Conservation (phyloP, 2,329 filamentous ascomycete species). For the Hypoxylon rubiginosum region DNA sequence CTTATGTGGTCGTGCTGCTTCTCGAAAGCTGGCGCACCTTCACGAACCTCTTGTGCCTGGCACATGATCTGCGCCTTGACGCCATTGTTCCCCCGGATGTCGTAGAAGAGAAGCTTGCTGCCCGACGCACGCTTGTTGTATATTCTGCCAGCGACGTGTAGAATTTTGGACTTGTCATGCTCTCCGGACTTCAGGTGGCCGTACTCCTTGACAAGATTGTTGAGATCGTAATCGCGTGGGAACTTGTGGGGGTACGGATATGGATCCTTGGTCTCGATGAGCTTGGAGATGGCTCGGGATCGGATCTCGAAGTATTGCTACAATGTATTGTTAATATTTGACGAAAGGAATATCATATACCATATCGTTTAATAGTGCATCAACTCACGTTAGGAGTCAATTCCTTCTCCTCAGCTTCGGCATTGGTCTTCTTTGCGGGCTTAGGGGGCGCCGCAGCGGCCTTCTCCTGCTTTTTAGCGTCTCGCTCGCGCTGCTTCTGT, state of each 20-base stretch:
- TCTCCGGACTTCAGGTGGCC: conserved; percentile 90
- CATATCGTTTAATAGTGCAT: neutral
- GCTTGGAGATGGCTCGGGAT: conserved; percentile 82
- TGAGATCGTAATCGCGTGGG: conserved; percentile 84
- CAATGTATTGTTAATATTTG: conserved; percentile 9
- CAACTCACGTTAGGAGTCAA: conserved; percentile 77
- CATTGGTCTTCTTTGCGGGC: conserved; percentile 68
- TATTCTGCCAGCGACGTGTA: conserved; percentile 86
- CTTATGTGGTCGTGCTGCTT: conserved; percentile 91
- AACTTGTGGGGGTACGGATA: conserved; percentile 95
- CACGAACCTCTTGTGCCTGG: conserved; percentile 82
- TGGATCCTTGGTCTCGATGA: conserved; percentile 78
- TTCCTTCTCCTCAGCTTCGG: conserved; percentile 75
- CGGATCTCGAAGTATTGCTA: conserved; percentile 92
- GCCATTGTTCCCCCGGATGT: conserved; percentile 73
- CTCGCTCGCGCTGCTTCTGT: conserved; percentile 89
- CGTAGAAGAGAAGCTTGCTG: conserved; percentile 91
- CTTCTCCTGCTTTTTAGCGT: conserved; percentile 90
- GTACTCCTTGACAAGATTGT: conserved; percentile 83
- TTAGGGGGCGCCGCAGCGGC: conserved; percentile 75
- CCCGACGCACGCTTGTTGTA: conserved; percentile 88
- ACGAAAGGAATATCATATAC: neutral
- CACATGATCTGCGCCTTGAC: conserved; percentile 91
- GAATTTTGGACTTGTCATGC: conserved; percentile 77
- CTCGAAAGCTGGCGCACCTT: conserved; percentile 77